Evolutionary conservation across 805 yeast genomes (phyloP), one percentile per base, ranked within the genome.

Genomic region (Barnettozyma siamensis): DNA sequence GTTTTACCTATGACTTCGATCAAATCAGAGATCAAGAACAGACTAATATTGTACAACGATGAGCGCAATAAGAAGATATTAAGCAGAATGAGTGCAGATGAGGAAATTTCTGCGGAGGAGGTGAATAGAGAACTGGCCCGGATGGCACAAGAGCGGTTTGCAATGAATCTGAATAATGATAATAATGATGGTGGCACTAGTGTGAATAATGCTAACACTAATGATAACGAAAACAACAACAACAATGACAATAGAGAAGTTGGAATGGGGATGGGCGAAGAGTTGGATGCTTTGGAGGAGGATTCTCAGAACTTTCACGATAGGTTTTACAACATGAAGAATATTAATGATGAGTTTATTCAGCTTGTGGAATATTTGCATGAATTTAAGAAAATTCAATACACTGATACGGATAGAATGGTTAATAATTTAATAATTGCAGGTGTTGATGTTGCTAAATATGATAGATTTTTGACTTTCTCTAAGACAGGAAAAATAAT

Each of bases 1-100:
- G 50, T 70, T 17, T 24, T 53, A 38, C 50, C 54, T 30, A 4
- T 46, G 24, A 33, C 33, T 23, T 30, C 40, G 18, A 48, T 46
- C 15, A 13, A 38, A 10, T 40, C 49, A 8, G 56, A 51, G 37
- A 37, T 31, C 12, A 43, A 38, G 32, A 43, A 48, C 34, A 48
- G 59, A 21, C 17, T 41, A 17, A 46, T 47, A 1, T 23, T 36
- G 19, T 41, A 45, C 20, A 34, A 35, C n/a, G 52, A 46, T 31
- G 42, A 41, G 17, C 36, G 46, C 31, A 53, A 47, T 31, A 45
- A 47, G 45, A 47, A 27, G 31, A 23, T 51, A 21, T 13, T 46
- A 28, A 53, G 45, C 16, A 35, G 42, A 20, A 30, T 48, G 41
- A 32, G 37, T 8, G 23, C 20, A 8, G 40, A 42, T 13, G 36